Conservation (phyloP, 192 early-diverging fungal genomes). For the Funneliformis geosporum region DNA sequence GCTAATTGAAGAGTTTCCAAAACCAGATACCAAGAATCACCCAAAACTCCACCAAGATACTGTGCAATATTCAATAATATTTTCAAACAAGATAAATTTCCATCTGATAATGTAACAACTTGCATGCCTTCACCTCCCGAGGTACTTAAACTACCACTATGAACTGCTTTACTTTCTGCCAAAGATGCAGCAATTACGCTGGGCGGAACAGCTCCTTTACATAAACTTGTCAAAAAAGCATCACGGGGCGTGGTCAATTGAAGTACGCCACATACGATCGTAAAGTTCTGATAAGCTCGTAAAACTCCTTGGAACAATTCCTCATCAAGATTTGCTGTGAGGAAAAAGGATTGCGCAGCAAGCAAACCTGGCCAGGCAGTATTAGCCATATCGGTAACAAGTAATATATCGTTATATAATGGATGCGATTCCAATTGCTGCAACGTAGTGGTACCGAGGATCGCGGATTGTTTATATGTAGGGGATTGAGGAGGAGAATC, state of each 20-base stretch:
- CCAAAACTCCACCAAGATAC: conserved; percentile 72
- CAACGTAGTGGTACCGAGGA: conserved; percentile 35
- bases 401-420: conserved; percentile 47
- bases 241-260: conserved; percentile 79
- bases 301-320: conserved; percentile 75
- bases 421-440: conserved; percentile 31
- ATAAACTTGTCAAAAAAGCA: conserved; percentile 82
- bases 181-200: conserved; percentile 41
- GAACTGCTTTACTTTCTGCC: conserved; percentile 32
- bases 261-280: conserved; percentile 78
- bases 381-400: conserved; percentile 78
- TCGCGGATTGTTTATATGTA: conserved; percentile 40
- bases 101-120: conserved; percentile 60
- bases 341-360: conserved; percentile 72
- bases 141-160: conserved; percentile 3
- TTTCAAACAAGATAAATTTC: conserved; percentile 78
- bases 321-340: conserved; percentile 80
- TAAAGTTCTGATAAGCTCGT: conserved; percentile 72
- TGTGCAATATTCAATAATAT: conserved; percentile 71
- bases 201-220: conserved; percentile 76
- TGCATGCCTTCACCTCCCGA: conserved; percentile 9
- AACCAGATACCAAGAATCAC: conserved; percentile 83
- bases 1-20: conserved; percentile 87
- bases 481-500: conserved; percentile 21
- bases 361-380: conserved; percentile 80